Evolutionary conservation across 176 grass and related monocot species (phyloP).

Genomic region (Miscanthus lutarioriparius): DNA sequence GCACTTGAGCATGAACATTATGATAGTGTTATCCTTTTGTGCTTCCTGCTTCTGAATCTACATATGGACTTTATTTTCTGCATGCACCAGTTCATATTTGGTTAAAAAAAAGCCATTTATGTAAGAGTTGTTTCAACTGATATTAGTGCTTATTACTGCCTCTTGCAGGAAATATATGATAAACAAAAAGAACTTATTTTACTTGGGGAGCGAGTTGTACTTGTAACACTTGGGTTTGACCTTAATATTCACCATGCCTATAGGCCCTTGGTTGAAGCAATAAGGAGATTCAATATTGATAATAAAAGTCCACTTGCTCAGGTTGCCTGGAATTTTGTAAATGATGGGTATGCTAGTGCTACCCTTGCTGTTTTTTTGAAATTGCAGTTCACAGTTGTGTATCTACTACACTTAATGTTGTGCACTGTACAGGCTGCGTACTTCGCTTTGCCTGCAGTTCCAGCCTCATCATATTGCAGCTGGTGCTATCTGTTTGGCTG

Average conservation of each 20-base stretch:
- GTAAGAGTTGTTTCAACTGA: background rate
- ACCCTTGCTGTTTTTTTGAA: conserved; percentile 27
- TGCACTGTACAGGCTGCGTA: conserved; percentile 54
- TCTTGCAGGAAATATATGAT: conserved; percentile 92
- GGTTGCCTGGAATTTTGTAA: conserved; percentile 99
- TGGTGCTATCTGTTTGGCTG: conserved; percentile 95
- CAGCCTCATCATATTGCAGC: conserved; percentile 98
- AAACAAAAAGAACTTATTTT: conserved; percentile 96
- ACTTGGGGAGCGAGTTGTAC: conserved; percentile 82
- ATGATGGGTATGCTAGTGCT: conserved; percentile 95
- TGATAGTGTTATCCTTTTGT: background rate
- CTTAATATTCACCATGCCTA: conserved; percentile 94
- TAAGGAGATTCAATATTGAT: conserved; percentile 82
- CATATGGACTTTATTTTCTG: background rate
- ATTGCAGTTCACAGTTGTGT: conserved; percentile 33
- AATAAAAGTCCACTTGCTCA: conserved; percentile 77
- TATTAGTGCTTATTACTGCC: conserved; percentile 13
- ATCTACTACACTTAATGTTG: conserved; percentile 33
- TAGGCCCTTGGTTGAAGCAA: conserved; percentile 93
- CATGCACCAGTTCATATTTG: conserved; percentile 20
- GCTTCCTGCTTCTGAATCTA: background rate
- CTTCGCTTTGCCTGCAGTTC: conserved; percentile 79
- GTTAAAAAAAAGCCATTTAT: background rate
- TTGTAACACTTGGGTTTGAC: conserved; percentile 88
- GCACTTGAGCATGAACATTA: background rate